Percentiles rank a stretch among this genome's conserved stretches.
Conservation (phyloP, 2,329 filamentous ascomycete genomes). For the Nemania diffusa region DNA sequence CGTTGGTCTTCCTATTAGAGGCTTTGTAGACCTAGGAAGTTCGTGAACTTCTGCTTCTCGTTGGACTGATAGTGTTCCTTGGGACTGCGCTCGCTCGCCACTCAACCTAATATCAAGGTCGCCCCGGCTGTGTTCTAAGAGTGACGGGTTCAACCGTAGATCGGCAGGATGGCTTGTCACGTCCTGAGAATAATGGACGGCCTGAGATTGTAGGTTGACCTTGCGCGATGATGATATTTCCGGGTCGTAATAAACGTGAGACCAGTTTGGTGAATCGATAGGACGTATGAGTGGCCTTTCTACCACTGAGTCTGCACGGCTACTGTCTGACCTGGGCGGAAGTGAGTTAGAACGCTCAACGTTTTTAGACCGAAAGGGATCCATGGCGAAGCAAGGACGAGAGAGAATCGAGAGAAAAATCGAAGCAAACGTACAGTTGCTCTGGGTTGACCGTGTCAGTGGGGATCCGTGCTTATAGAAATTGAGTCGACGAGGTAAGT, state of each 20-base stretch:
- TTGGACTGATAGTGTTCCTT: slow-evolving; percentile 44
- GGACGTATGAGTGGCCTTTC: slow-evolving; percentile 35
- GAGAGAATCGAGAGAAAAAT: slow-evolving; percentile 41
- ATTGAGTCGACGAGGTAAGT: slow-evolving; percentile 12
- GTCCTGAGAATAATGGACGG: slow-evolving; percentile 37
- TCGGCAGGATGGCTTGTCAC: slow-evolving; percentile 34
- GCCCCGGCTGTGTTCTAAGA: slow-evolving; percentile 18
- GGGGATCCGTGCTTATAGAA: slow-evolving; percentile 8
- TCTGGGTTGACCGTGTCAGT: slow-evolving; percentile 21
- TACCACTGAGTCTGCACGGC: slow-evolving; percentile 46
- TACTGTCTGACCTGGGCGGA: slow-evolving; percentile 49
- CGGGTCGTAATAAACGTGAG: slow-evolving; percentile 29
- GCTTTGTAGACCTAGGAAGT: slow-evolving; percentile 37
- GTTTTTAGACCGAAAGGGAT: slow-evolving; percentile 42
- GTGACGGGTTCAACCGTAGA: slow-evolving; percentile 12
- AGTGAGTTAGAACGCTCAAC: slow-evolving; percentile 51
- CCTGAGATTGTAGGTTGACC: slow-evolving; percentile 12
- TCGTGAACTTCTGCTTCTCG: slow-evolving; percentile 50
- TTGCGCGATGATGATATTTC: slow-evolving; percentile 25
- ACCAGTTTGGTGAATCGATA: slow-evolving; percentile 41
- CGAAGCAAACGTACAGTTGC: slow-evolving; percentile 45
- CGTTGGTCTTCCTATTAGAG: slow-evolving; percentile 41
- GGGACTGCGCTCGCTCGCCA: slow-evolving; percentile 38
- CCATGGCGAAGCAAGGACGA: slow-evolving; percentile 44
- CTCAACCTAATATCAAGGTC: slow-evolving; percentile 47